Evolutionary conservation across 805 yeast genomes (phyloP).

Genomic region (Citeromyces nyonsensis): DNA sequence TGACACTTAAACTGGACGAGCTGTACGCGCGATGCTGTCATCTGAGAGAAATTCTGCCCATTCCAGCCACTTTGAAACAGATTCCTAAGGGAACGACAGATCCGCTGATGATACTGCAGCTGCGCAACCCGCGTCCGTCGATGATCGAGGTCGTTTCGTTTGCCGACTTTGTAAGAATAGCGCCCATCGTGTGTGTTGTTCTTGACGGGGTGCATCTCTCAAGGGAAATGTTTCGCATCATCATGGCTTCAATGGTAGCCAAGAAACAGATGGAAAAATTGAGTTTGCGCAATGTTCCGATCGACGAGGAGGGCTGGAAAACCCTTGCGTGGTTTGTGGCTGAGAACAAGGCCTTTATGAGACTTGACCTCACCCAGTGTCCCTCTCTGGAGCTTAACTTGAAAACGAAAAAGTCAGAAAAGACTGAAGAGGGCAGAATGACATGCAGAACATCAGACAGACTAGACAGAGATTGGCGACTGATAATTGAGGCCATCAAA

Average conservation of each 20-base stretch:
- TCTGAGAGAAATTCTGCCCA: slow-evolving; percentile 79
- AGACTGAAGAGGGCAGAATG: slow-evolving; percentile 17
- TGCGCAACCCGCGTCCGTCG: slow-evolving; percentile 82
- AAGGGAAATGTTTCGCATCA: slow-evolving; percentile 58
- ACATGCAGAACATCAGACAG: slow-evolving; percentile 35
- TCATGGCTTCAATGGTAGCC: slow-evolving; percentile 55
- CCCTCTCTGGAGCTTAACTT: slow-evolving; percentile 23
- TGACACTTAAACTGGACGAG: slow-evolving; percentile 37
- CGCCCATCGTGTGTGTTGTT: slow-evolving; percentile 61
- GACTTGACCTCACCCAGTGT: slow-evolving; percentile 61
- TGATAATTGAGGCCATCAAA: slow-evolving; percentile 53
- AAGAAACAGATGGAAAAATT: slow-evolving; percentile 57
- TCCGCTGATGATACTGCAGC: slow-evolving; percentile 56
- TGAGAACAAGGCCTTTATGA: slow-evolving; percentile 38
- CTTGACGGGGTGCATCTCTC: slow-evolving; percentile 71
- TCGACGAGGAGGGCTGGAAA: slow-evolving; percentile 66
- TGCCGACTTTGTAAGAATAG: slow-evolving; percentile 76
- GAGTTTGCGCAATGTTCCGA: slow-evolving; percentile 64
- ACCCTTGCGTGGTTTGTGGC: slow-evolving; percentile 61
- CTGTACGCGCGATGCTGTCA: slow-evolving; percentile 90
- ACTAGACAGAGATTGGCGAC: slow-evolving; percentile 71
- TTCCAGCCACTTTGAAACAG: slow-evolving; percentile 77
- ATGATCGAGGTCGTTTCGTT: slow-evolving; percentile 78
- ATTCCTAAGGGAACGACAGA: slow-evolving; percentile 64
- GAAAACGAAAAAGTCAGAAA: slow-evolving; percentile 4